phyloP scores from a whole-genome alignment of 2,329 filamentous ascomycete species.

The Thielaviopsis euricoi region DNA sequence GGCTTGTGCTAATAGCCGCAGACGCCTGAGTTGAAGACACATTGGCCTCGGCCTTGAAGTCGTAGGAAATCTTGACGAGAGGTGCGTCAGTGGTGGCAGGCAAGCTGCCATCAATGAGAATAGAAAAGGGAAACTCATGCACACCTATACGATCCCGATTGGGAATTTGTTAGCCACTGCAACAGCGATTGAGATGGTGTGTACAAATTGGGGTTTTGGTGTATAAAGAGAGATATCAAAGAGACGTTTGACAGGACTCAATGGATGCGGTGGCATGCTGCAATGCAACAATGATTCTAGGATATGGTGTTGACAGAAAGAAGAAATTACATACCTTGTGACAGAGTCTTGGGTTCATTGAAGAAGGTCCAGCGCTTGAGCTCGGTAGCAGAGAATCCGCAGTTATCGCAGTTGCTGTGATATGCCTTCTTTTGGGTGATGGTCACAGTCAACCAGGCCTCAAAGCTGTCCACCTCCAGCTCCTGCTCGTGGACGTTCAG shows the following conservation, averaged over 20 bases:
- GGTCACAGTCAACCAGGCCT: conserved; percentile 53
- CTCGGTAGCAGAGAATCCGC: conserved; percentile 53
- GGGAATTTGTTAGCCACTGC: conserved; percentile 2
- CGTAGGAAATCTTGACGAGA: conserved; percentile 61
- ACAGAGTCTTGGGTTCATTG: conserved; percentile 33
- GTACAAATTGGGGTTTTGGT: conserved; percentile 3
- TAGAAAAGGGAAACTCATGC: conserved; percentile 79
- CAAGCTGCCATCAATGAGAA: conserved; percentile 70
- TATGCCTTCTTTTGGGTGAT: conserved; percentile 71
- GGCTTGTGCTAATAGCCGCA: conserved; percentile 17
- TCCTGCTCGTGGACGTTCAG: conserved; percentile 52
- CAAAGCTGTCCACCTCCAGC: conserved; percentile 54
- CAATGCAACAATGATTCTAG: neutral
- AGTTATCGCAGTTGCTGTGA: conserved; percentile 60
- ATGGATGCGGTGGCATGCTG: neutral
- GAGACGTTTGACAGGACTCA: neutral
- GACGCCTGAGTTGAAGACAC: conserved; percentile 42
- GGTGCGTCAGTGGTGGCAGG: conserved; percentile 65
- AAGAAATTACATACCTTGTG: conserved; percentile 26
- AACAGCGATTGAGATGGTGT: conserved; percentile 13
- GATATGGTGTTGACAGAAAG: neutral
- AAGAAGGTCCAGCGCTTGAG: conserved; percentile 69
- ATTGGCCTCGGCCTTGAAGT: conserved; percentile 51
- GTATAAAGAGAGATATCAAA: neutral
- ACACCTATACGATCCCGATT: conserved; percentile 25